Conservation (phyloP, 2,329 filamentous ascomycete species). For the Dactylonectria macrodidyma region DNA sequence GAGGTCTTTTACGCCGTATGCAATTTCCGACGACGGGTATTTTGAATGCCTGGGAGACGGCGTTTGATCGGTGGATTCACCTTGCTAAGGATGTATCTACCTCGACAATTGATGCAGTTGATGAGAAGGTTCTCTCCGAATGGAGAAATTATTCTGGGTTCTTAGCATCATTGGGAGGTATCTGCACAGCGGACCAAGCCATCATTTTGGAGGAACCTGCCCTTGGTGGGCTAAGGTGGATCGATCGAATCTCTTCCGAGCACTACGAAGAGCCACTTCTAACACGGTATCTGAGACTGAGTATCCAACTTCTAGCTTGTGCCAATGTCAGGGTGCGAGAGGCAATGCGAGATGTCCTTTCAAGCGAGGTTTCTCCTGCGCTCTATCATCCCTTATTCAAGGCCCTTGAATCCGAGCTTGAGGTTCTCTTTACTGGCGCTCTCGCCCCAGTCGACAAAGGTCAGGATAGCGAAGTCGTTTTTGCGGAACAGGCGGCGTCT, state of each 20-base stretch:
- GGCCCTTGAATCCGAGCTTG: slow-evolving; percentile 75
- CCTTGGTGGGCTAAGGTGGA: slow-evolving; percentile 73
- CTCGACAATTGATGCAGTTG: slow-evolving; percentile 64
- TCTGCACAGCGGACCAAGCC: slow-evolving; percentile 74
- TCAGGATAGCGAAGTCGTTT: slow-evolving; percentile 74
- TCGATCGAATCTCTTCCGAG: slow-evolving; percentile 72
- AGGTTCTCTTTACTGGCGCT: slow-evolving; percentile 72
- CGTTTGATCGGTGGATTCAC: slow-evolving; percentile 76
- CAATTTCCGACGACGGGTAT: slow-evolving; percentile 77
- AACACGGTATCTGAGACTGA: slow-evolving; percentile 72
- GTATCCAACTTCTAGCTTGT: slow-evolving; percentile 76
- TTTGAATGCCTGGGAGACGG: slow-evolving; percentile 75
- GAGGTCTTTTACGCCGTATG: slow-evolving; percentile 72
- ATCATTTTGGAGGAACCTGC: slow-evolving; percentile 71
- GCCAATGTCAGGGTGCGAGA: slow-evolving; percentile 76
- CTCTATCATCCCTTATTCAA: slow-evolving; percentile 76
- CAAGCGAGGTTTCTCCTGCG: slow-evolving; percentile 73
- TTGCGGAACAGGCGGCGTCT: slow-evolving; percentile 77
- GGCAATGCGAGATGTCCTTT: slow-evolving; percentile 76
- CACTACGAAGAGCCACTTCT: slow-evolving; percentile 73
- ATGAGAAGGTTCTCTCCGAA: slow-evolving; percentile 71
- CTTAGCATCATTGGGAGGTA: slow-evolving; percentile 75
- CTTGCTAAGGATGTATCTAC: slow-evolving; percentile 75
- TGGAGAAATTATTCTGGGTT: slow-evolving; percentile 81
- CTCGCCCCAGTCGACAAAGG: slow-evolving; percentile 66